A percentile compares a stretch with the other conserved stretches of the same genome.
Conservation (phyloP, 352 stramenopile species). For the Phytophthora sp. region DNA sequence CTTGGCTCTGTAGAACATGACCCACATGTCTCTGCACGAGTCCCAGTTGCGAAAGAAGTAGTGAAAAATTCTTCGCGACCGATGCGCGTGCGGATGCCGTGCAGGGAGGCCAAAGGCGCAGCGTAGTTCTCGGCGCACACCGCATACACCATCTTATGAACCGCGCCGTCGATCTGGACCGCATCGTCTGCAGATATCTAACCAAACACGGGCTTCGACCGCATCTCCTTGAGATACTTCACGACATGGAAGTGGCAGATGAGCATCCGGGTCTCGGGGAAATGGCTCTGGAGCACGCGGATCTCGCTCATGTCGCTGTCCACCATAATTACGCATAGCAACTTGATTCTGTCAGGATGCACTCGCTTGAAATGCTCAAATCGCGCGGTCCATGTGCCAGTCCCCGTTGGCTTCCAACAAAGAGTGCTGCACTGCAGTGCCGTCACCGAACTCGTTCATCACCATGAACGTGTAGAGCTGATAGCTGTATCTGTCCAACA, state of each 20-base stretch:
- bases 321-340: not conserved
- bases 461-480: conserved; percentile 20
- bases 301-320: conserved; percentile 13
- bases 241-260: conserved; percentile 35
- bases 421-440: conserved; percentile 11
- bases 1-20: conserved; percentile 10
- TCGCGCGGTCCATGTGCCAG: not conserved
- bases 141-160: conserved; percentile 34
- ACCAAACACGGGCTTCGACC: conserved; percentile 8
- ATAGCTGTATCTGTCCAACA: conserved; percentile 24
- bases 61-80: not conserved
- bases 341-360: not conserved
- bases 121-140: not conserved
- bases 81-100: not conserved
- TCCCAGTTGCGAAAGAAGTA: conserved; percentile 40
- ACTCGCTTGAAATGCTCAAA: conserved; percentile 1
- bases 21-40: conserved; percentile 30
- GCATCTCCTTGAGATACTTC: conserved; percentile 24
- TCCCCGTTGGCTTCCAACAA: conserved; percentile 1
- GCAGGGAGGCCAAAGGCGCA: not conserved
- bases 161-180: not conserved
- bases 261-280: conserved; percentile 1
- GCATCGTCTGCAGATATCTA: conserved; percentile 28
- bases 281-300: conserved; percentile 8
- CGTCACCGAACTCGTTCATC: conserved; percentile 25